phyloP scores from a whole-genome alignment of 1,284 basidiomycete species.

The Heliocybe sulcata region DNA sequence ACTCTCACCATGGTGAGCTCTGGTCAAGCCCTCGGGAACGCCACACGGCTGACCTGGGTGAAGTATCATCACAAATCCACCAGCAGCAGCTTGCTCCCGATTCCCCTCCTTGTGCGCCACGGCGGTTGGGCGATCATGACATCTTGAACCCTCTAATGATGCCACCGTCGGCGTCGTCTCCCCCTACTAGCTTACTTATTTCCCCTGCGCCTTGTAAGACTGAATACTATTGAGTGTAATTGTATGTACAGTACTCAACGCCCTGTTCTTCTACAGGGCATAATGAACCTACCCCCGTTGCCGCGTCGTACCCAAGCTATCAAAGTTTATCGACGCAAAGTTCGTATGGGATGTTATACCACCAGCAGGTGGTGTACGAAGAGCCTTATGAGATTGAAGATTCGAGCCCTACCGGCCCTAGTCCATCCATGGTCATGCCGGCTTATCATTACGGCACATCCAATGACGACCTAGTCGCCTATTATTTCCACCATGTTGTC shows the following conservation, averaged over 20 bases:
- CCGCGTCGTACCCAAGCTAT: conserved; percentile 11
- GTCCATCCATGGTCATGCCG: conserved; percentile 11
- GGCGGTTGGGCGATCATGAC: background rate
- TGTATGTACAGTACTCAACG: conserved; percentile 65
- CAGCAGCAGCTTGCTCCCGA: conserved; percentile 21
- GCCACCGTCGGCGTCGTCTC: conserved; percentile 18
- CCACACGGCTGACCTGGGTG: background rate
- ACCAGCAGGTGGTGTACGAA: conserved; percentile 5
- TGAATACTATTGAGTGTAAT: conserved; percentile 64
- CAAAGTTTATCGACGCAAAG: conserved; percentile 3
- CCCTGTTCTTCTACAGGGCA: conserved; percentile 49
- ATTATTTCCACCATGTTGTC: conserved; percentile 45
- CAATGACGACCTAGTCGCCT: conserved; percentile 28
- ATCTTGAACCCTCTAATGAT: conserved; percentile 16
- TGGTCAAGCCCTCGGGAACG: background rate
- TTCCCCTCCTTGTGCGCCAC: conserved; percentile 1
- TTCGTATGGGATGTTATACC: conserved; percentile 5
- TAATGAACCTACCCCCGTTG: conserved; percentile 21
- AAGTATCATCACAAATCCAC: conserved; percentile 11
- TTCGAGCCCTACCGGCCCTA: background rate
- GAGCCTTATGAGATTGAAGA: background rate
- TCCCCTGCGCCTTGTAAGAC: conserved; percentile 46
- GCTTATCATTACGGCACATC: conserved; percentile 16
- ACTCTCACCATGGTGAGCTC: background rate
- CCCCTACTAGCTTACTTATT: background rate